These are phyloP conservation scores for Mycena rebaudengoi DNA, from an alignment of 768 basidiomycete genomes.

Conservation along the genomic window DNA sequence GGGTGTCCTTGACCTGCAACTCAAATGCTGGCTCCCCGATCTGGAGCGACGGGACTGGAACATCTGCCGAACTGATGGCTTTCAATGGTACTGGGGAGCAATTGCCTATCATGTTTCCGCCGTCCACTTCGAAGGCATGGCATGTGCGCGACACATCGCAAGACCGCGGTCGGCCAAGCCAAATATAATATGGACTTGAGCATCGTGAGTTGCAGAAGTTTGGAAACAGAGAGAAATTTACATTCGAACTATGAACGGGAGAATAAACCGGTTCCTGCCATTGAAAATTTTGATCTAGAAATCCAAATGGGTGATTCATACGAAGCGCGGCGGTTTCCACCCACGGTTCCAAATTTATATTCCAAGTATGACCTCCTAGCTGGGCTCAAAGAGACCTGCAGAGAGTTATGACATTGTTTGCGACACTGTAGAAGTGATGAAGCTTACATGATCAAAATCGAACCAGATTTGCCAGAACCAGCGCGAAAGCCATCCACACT, in stretches of 20 bases:
- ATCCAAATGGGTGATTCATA: background rate
- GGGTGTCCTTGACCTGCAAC: slow-evolving; percentile 20
- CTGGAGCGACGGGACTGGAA: slow-evolving; percentile 49
- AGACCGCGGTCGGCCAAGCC: slow-evolving; percentile 73
- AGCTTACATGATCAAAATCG: slow-evolving; percentile 56
- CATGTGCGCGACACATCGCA: slow-evolving; percentile 64
- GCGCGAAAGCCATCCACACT: slow-evolving; percentile 70
- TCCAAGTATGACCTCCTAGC: slow-evolving; percentile 77
- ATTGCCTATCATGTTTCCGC: slow-evolving; percentile 66
- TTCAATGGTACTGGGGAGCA: slow-evolving; percentile 50
- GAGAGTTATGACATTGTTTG: background rate
- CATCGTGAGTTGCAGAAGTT: background rate
- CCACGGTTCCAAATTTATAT: slow-evolving; percentile 78
- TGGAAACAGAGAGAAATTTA: slow-evolving; percentile 28
- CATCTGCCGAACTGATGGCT: slow-evolving; percentile 42
- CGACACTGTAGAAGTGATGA: slow-evolving; percentile 28
- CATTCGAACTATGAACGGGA: slow-evolving; percentile 75
- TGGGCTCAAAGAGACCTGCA: slow-evolving; percentile 57
- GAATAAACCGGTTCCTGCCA: slow-evolving; percentile 72
- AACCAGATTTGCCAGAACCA: slow-evolving; percentile 86
- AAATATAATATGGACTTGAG: slow-evolving; percentile 74
- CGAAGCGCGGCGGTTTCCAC: slow-evolving; percentile 27
- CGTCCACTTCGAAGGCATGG: slow-evolving; percentile 69
- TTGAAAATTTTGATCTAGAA: slow-evolving; percentile 70
- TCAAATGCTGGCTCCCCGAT: slow-evolving; percentile 49